Evolutionary conservation across 202 grass and related monocot species (phyloP).

Genomic region (Carex arenaria): DNA sequence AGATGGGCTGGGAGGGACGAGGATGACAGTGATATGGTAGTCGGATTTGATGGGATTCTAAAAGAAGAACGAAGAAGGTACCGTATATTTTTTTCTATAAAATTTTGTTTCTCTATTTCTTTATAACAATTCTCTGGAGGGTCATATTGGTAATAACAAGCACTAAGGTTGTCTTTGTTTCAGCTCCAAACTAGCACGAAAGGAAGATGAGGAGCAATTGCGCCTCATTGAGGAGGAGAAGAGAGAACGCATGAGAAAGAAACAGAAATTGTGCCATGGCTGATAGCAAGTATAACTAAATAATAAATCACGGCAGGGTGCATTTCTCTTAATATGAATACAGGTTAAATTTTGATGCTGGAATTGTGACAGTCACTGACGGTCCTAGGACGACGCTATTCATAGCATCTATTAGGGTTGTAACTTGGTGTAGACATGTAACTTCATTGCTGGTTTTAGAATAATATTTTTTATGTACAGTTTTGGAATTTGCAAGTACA

Average conservation of each 20-base stretch:
- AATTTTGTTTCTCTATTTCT: background rate
- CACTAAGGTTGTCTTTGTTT: background rate
- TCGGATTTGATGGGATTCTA: conserved; percentile 80
- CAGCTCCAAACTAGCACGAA: conserved; percentile 51
- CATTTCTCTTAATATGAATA: background rate
- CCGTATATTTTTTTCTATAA: background rate
- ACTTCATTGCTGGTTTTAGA: background rate
- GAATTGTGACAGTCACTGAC: background rate
- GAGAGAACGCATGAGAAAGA: conserved; percentile 37
- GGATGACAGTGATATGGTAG: conserved; percentile 94
- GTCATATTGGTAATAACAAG: background rate
- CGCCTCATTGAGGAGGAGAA: conserved; percentile 55
- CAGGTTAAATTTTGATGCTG: background rate
- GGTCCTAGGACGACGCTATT: background rate
- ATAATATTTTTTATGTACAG: background rate
- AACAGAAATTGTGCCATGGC: conserved; percentile 19
- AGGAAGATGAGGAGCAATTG: conserved; percentile 61
- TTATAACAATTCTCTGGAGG: background rate
- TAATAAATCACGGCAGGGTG: background rate
- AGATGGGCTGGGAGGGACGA: conserved; percentile 74
- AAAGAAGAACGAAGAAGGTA: conserved; percentile 87
- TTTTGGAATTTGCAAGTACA: background rate
- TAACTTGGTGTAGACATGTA: background rate
- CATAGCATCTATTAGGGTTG: background rate
- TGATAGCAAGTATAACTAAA: background rate